Percentiles rank a stretch among this genome's conserved stretches.
These are phyloP conservation scores for Vaccinium darrowii DNA, from an alignment of 148 eudicot species.

Conservation along the genomic window DNA sequence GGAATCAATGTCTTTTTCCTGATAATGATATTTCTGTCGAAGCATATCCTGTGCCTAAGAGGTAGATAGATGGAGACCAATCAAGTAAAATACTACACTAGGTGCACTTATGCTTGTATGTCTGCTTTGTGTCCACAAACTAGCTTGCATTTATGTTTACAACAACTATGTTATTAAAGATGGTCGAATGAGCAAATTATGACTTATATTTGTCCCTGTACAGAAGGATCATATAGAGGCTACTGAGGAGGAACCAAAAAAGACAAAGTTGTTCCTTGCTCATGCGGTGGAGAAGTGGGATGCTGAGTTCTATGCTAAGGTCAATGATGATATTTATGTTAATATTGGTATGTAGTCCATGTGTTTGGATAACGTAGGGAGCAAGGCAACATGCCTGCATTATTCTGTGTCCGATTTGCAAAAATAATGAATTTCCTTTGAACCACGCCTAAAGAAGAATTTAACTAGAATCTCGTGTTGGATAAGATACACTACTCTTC, in stretches of 20 bases:
- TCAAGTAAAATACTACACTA: not conserved
- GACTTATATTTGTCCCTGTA: not conserved
- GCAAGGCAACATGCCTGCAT: not conserved
- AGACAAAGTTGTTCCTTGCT: slow-evolving; percentile 72
- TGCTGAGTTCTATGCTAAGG: slow-evolving; percentile 81
- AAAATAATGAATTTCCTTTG: not conserved
- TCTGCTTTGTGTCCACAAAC: not conserved
- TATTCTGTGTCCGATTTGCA: not conserved
- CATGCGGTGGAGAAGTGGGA: slow-evolving; percentile 82
- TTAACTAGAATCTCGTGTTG: not conserved
- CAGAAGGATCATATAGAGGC: slow-evolving; percentile 85
- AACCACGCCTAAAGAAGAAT: not conserved
- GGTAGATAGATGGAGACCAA: not conserved
- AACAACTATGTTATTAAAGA: not conserved
- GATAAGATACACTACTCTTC: not conserved
- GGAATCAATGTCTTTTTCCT: not conserved
- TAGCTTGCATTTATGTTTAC: not conserved
- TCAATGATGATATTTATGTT: slow-evolving; percentile 82
- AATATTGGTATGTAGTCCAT: slow-evolving; percentile 48
- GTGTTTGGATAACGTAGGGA: not conserved
- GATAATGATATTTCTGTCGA: not conserved
- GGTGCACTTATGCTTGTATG: not conserved
- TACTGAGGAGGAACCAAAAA: slow-evolving; percentile 67
- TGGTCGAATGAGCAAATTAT: not conserved
- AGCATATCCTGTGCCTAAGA: not conserved